Conservation (phyloP, 768 basidiomycete genomes). For the Tulasnella sp. region DNA sequence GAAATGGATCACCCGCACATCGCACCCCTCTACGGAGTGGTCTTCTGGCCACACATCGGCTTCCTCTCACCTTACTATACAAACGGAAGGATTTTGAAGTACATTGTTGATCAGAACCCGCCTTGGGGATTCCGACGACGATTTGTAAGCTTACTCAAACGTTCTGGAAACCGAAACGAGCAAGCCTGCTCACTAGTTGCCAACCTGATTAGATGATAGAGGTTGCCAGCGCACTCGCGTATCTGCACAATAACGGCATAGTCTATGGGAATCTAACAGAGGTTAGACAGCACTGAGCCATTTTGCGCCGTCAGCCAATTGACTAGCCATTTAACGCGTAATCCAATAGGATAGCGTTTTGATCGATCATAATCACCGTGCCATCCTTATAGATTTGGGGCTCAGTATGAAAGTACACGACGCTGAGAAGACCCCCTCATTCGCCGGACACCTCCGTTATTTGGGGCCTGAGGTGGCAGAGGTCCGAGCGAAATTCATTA, state of each 20-base stretch:
- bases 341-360: not conserved
- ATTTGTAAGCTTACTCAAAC: no score
- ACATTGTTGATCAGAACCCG: not conserved
- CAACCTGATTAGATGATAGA: not conserved
- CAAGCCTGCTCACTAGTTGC: no score
- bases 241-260: not conserved
- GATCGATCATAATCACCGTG: slow-evolving; percentile 1
- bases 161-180: no score
- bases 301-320: no score
- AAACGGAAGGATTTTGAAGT: not conserved
- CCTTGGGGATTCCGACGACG: not conserved
- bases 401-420: not conserved
- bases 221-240: not conserved
- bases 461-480: not conserved
- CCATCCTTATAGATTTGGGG: slow-evolving; percentile 11
- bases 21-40: not conserved
- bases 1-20: not conserved
- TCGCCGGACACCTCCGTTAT: not conserved
- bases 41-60: not conserved
- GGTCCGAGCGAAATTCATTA: not conserved
- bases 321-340: not conserved
- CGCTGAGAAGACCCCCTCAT: not conserved
- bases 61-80: slow-evolving; percentile 2
- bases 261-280: slow-evolving; percentile 13
- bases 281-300: not conserved